phyloP scores from a whole-genome alignment of 441 rosid genomes.

The Populus hybrid region DNA sequence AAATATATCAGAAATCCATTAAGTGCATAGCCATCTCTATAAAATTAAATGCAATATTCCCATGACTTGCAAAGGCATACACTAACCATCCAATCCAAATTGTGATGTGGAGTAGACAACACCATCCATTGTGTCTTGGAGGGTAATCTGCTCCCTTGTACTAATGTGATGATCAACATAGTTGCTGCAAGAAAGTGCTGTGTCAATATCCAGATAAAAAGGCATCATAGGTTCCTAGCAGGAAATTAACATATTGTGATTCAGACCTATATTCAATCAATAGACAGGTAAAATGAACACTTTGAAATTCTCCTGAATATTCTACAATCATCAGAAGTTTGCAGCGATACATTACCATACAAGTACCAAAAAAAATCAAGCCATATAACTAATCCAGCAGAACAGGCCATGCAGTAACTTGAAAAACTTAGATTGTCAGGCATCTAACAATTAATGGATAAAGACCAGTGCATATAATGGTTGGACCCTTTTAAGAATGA shows the following conservation, averaged over 20 bases:
- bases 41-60: slow-evolving; percentile 5
- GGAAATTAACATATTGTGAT: background rate
- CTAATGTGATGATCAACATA: slow-evolving; percentile 97
- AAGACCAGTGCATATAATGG: background rate
- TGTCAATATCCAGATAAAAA: slow-evolving; percentile 14
- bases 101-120: slow-evolving; percentile 93
- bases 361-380: background rate
- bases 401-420: background rate
- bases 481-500: background rate
- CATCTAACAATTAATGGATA: background rate
- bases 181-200: slow-evolving; percentile 54
- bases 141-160: slow-evolving; percentile 96
- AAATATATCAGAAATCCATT: slow-evolving; percentile 17
- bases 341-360: background rate
- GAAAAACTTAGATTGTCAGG: background rate
- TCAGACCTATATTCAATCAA: background rate
- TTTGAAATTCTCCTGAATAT: background rate
- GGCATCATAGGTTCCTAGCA: background rate
- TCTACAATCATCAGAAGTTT: background rate
- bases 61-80: slow-evolving; percentile 18
- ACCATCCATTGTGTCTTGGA: slow-evolving; percentile 98
- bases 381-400: background rate
- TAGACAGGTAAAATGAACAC: background rate
- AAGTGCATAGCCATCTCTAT: slow-evolving; percentile 1
- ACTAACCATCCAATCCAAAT: slow-evolving; percentile 97